These are phyloP conservation scores for Fraxinus platypoda DNA, from an alignment of 305 asterid genomes.

Conservation along the genomic window DNA sequence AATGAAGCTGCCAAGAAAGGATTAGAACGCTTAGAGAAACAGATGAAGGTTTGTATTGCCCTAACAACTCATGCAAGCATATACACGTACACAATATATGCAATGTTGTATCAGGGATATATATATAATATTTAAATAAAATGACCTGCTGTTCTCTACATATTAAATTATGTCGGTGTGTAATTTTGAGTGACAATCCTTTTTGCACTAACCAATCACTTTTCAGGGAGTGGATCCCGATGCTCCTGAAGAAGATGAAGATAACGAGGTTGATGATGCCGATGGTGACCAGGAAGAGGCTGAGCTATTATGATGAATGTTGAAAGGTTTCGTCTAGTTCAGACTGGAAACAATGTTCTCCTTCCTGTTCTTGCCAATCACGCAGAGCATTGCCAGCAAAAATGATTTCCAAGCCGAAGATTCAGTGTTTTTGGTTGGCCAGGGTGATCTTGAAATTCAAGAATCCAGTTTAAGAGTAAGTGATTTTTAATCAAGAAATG, in stretches of 20 bases:
- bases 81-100: background rate
- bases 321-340: background rate
- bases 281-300: slow-evolving; percentile 84
- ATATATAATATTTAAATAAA: background rate
- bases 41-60: slow-evolving; percentile 70
- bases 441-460: background rate
- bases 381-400: background rate
- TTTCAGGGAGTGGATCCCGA: slow-evolving; percentile 91
- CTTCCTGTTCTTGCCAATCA: background rate
- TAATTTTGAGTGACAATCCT: background rate
- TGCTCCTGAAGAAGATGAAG: slow-evolving; percentile 95
- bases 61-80: slow-evolving; percentile 8
- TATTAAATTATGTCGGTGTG: background rate
- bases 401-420: background rate
- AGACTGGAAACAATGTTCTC: background rate
- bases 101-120: background rate
- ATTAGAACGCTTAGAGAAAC: slow-evolving; percentile 93
- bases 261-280: slow-evolving; percentile 78
- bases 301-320: slow-evolving; percentile 50
- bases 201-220: background rate
- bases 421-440: background rate
- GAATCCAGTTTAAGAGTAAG: background rate
- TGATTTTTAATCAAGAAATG: background rate
- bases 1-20: slow-evolving; percentile 92
- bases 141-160: background rate